Percentiles rank a stretch among this genome's conserved stretches.
phyloP scores from a whole-genome alignment of 768 basidiomycete genomes.

The Mycena haematopus region DNA sequence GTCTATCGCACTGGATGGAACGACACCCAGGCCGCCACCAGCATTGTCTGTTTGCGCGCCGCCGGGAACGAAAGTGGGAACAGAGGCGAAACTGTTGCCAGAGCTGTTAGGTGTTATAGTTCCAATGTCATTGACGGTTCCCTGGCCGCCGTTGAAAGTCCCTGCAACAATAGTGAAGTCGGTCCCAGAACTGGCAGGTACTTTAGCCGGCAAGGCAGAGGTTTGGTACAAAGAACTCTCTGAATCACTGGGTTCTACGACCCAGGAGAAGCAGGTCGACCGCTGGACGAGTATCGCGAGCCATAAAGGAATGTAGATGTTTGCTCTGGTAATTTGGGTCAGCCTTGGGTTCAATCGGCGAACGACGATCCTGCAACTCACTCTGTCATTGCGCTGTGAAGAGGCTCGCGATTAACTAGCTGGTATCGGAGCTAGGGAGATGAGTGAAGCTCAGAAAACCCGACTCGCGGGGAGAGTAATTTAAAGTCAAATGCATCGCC shows the following conservation, averaged over 20 bases:
- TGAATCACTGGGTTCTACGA: background rate
- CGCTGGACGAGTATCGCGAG: background rate
- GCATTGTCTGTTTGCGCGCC: too few relatives aligned
- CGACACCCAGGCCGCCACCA: too few relatives aligned
- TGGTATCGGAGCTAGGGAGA: background rate
- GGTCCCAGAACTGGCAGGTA: too few relatives aligned
- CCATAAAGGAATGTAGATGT: background rate
- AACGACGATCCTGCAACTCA: background rate
- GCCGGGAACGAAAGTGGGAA: too few relatives aligned
- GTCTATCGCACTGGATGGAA: too few relatives aligned
- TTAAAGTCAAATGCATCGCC: conserved; percentile 8
- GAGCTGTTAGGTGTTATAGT: too few relatives aligned
- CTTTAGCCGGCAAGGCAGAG: too few relatives aligned
- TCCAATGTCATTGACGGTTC: too few relatives aligned
- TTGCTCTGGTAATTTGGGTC: background rate
- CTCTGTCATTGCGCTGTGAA: background rate
- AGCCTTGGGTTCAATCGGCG: background rate
- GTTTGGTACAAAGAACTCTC: too few relatives aligned
- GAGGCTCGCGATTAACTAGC: background rate
- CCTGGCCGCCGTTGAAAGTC: too few relatives aligned
- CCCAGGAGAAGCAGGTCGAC: background rate
- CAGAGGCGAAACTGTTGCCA: too few relatives aligned
- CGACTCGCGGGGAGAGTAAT: background rate
- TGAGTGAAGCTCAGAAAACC: background rate
- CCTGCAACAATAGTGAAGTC: too few relatives aligned